phyloP scores from a whole-genome alignment of 306 rosid genomes.

The Quillaja saponaria region DNA sequence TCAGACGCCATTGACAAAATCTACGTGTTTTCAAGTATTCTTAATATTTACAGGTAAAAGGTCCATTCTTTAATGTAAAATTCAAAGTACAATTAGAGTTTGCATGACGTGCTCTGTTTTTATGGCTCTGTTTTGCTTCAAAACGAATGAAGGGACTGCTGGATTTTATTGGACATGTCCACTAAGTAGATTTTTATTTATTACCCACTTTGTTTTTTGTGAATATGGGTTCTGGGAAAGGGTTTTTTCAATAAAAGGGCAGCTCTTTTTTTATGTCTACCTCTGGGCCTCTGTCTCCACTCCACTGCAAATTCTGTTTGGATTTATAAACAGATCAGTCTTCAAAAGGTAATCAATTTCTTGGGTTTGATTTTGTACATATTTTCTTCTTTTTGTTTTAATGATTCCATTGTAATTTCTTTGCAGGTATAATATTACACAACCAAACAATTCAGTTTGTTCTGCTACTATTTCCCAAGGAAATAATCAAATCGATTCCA shows the following conservation, averaged over 20 bases:
- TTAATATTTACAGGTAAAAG: conserved; percentile 36
- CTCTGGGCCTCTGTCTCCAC: conserved; percentile 48
- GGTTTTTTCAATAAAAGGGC: conserved; percentile 32
- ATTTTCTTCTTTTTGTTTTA: neutral
- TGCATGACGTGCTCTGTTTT: conserved; percentile 53
- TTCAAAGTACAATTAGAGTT: conserved; percentile 57
- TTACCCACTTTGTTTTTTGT: conserved; percentile 35
- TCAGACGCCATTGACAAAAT: conserved; percentile 41
- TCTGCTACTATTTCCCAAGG: conserved; percentile 23
- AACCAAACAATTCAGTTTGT: conserved; percentile 17
- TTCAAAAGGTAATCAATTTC: conserved; percentile 50
- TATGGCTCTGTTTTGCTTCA: conserved; percentile 54
- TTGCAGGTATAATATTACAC: conserved; percentile 39
- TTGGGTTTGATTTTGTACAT: neutral
- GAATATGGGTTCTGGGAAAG: conserved; percentile 42
- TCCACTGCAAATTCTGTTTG: conserved; percentile 48
- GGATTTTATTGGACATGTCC: conserved; percentile 26
- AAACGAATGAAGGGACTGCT: conserved; percentile 41
- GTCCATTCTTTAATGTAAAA: conserved; percentile 46
- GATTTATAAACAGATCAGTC: conserved; percentile 39
- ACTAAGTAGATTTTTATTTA: conserved; percentile 2
- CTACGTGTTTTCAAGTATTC: conserved; percentile 13
- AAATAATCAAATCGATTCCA: conserved; percentile 28
- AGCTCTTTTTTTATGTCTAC: conserved; percentile 31
- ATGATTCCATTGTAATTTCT: neutral